Base-by-base conservation (phyloP, 2,329 filamentous ascomycete genomes). In the Colletotrichum eremochloae region DNA sequence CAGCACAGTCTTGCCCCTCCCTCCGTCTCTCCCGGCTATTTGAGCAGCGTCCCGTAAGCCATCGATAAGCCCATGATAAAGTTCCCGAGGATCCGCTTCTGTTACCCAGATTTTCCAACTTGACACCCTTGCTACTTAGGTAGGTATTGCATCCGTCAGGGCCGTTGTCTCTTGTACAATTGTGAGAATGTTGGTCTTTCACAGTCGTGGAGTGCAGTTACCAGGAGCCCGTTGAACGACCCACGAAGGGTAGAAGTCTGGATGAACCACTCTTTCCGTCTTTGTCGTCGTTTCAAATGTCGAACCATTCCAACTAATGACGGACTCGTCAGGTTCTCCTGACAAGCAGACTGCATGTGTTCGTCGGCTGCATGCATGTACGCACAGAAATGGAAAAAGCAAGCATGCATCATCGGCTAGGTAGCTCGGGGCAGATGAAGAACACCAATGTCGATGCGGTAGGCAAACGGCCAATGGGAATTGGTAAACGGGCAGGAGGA, bases 61-160 rank as follows among this genome's bases (percentile, higher is more conserved):
- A 52, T 57, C 69, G 65, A 71, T 63, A 68, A 68, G 57, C 33
- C 64, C n/a, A 11, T 29, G 57, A 67, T 58, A 50, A 71, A 68
- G 68, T 57, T 52, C 42, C 5, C 42, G 1, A 56, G 33, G 33
- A 20, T 36, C 31, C 31, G 31, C 52, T 29, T 36, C 15, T 55
- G 24, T 24, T 24, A 24, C 24, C 24, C 24, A 24, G 31, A 12
- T 8, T 12, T 40, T 20, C 64, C 7, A 61, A 7, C 44, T 50
- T n/a, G 53, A 24, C 33, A 18, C 46, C 12, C 42, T 18, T 44
- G 24, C 29, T 42, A 12, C 29, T 40, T 42, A 42, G 11, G 12
- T 42, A 42, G 40, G 40, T 9, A 40, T 57, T 58, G n/a, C 56
- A 67, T 38, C 55, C 46, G 18, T 24, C 46, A 40, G 56, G 44